These are phyloP conservation scores for Delonix regia DNA, from an alignment of 306 rosid genomes.

Conservation along the genomic window DNA sequence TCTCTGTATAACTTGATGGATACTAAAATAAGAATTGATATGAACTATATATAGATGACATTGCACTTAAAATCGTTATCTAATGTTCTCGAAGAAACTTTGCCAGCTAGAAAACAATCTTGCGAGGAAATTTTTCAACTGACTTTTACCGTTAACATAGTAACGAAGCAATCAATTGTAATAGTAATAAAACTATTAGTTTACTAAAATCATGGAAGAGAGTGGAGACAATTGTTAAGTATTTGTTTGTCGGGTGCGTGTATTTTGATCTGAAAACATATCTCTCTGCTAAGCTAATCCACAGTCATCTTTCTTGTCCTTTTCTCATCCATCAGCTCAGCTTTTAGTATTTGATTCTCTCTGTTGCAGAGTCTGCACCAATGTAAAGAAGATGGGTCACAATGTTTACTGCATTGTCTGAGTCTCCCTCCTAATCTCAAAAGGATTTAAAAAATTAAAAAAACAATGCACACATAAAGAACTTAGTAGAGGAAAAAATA, in stretches of 20 bases:
- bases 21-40: not conserved
- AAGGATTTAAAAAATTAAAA: not conserved
- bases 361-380: not conserved
- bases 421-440: not conserved
- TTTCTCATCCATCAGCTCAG: not conserved
- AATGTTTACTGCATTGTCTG: not conserved
- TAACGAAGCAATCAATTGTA: not conserved
- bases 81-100: not conserved
- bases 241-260: conserved; percentile 31
- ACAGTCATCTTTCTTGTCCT: conserved; percentile 13
- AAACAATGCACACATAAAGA: not conserved
- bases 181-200: not conserved
- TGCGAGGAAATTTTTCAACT: not conserved
- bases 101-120: not conserved
- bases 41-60: no score
- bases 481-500: no score
- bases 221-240: conserved; percentile 16
- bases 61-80: not conserved
- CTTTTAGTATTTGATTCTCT: conserved; percentile 17
- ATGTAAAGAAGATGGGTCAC: not conserved
- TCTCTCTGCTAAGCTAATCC: conserved; percentile 14
- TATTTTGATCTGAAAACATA: conserved; percentile 29
- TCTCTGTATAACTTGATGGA: not conserved
- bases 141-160: not conserved
- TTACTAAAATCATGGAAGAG: not conserved